These are phyloP conservation scores for Lachancea nothofagi DNA, from an alignment of 805 yeast species.

Conservation along the genomic window DNA sequence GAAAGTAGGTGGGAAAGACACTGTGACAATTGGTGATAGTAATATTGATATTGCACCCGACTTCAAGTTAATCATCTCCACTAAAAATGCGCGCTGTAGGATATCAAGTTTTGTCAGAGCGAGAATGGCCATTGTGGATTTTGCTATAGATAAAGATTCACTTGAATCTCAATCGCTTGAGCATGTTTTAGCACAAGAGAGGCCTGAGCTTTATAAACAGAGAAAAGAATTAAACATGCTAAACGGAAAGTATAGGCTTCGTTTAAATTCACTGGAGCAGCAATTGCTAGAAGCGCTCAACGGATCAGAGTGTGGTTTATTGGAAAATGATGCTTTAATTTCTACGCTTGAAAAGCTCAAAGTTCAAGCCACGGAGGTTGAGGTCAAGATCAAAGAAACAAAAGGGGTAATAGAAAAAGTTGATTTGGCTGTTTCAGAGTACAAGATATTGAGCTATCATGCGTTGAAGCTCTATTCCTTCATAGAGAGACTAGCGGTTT, in stretches of 20 bases:
- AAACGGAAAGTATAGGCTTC: constrained; percentile 54
- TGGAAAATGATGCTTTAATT: constrained; percentile 61
- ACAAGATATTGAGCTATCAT: constrained; percentile 49
- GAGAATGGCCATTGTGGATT: constrained; percentile 61
- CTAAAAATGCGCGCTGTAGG: constrained; percentile 48
- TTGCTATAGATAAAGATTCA: constrained; percentile 62
- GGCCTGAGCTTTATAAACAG: constrained; percentile 62
- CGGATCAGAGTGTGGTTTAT: constrained; percentile 51
- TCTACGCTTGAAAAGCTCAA: constrained; percentile 61
- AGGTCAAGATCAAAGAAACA: constrained; percentile 49
- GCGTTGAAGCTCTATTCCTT: constrained; percentile 47
- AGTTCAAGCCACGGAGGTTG: constrained; percentile 50
- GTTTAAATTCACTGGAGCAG: constrained; percentile 51
- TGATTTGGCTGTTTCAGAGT: constrained; percentile 43
- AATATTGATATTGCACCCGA: constrained; percentile 62
- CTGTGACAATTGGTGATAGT: constrained; percentile 55
- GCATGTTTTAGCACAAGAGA: constrained; percentile 44
- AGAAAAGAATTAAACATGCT: constrained; percentile 48
- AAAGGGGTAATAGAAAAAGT: constrained; percentile 49
- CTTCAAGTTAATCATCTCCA: constrained; percentile 55
- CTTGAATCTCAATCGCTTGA: constrained; percentile 60
- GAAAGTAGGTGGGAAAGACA: constrained; percentile 61
- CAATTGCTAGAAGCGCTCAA: constrained; percentile 54
- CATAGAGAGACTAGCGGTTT: constrained; percentile 37
- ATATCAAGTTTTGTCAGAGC: constrained; percentile 55